A percentile compares a stretch with the other conserved stretches of the same genome.
Evolutionary conservation across 495 filamentous ascomycete genomes (phyloP).

Genomic region (Hyaloscypha hepaticicola): DNA sequence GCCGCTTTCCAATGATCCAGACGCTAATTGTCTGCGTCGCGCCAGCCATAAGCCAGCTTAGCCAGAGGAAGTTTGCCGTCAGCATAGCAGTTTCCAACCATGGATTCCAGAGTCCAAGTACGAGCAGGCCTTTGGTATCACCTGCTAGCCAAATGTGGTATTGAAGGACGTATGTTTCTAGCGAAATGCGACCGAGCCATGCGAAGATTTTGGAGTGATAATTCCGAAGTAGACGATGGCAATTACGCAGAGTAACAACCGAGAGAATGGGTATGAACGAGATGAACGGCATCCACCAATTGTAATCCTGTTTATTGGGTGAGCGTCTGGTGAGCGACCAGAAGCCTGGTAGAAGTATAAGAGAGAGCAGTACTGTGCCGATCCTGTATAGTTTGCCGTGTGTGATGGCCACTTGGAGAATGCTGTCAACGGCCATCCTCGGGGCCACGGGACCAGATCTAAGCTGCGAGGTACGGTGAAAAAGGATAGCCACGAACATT

Average conservation of each 20-base stretch:
- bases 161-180: conserved; percentile 61
- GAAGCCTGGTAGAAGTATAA: conserved; percentile 34
- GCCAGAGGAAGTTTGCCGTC: conserved; percentile 44
- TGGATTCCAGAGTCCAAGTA: conserved; percentile 43
- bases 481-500: conserved; percentile 48
- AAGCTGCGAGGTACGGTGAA: conserved; percentile 25
- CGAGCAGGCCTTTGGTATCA: conserved; percentile 54
- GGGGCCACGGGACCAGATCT: conserved; percentile 27
- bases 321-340: conserved; percentile 34
- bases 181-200: conserved; percentile 53
- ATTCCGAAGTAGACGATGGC: conserved; percentile 39
- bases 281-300: conserved; percentile 52
- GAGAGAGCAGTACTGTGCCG: conserved; percentile 28
- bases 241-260: conserved; percentile 52
- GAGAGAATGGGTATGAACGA: conserved; percentile 53
- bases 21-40: conserved; percentile 39
- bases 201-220: conserved; percentile 47
- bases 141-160: conserved; percentile 64
- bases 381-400: conserved; percentile 11
- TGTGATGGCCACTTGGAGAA: conserved; percentile 23
- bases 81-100: conserved; percentile 39
- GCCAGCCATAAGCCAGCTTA: conserved; percentile 35
- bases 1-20: conserved; percentile 41
- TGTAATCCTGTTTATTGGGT: conserved; percentile 45
- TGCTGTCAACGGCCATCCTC: conserved; percentile 1